phyloP scores from a whole-genome alignment of 805 yeast genomes.

The Ogataea trehaloabstinens region DNA sequence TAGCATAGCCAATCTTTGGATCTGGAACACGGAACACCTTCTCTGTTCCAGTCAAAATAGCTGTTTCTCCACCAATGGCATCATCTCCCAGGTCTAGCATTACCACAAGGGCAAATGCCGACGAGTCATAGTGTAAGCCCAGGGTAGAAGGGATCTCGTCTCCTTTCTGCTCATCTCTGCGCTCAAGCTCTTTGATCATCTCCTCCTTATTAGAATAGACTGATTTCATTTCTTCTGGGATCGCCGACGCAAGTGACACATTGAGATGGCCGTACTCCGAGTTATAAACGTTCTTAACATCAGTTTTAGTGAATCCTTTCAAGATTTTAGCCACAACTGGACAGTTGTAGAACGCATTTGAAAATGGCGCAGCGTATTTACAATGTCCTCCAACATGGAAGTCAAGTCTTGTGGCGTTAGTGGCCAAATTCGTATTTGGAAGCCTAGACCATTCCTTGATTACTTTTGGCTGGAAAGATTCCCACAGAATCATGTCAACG shows the following conservation, averaged over 20 bases:
- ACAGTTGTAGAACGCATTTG: slow-evolving; percentile 48
- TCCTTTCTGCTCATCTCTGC: slow-evolving; percentile 25
- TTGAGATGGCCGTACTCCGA: slow-evolving; percentile 54
- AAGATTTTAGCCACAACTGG: slow-evolving; percentile 49
- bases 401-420: slow-evolving; percentile 36
- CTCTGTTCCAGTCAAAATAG: slow-evolving; percentile 42
- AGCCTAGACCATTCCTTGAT: slow-evolving; percentile 42
- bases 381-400: slow-evolving; percentile 48
- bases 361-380: slow-evolving; percentile 40
- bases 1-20: slow-evolving; percentile 45
- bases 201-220: slow-evolving; percentile 15
- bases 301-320: slow-evolving; percentile 48
- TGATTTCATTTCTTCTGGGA: slow-evolving; percentile 15
- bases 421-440: slow-evolving; percentile 31
- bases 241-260: slow-evolving; percentile 36
- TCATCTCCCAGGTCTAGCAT: slow-evolving; percentile 45
- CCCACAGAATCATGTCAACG: slow-evolving; percentile 51
- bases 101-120: slow-evolving; percentile 46
- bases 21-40: slow-evolving; percentile 32
- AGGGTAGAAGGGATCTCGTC: slow-evolving; percentile 43
- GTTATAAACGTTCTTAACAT: slow-evolving; percentile 44
- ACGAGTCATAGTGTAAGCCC: slow-evolving; percentile 47
- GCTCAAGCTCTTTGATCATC: slow-evolving; percentile 12
- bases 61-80: slow-evolving; percentile 52
- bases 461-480: slow-evolving; percentile 42